These are phyloP conservation scores for Colletotrichum euphorbiae DNA, from an alignment of 2,329 filamentous ascomycete genomes.

Conservation along the genomic window DNA sequence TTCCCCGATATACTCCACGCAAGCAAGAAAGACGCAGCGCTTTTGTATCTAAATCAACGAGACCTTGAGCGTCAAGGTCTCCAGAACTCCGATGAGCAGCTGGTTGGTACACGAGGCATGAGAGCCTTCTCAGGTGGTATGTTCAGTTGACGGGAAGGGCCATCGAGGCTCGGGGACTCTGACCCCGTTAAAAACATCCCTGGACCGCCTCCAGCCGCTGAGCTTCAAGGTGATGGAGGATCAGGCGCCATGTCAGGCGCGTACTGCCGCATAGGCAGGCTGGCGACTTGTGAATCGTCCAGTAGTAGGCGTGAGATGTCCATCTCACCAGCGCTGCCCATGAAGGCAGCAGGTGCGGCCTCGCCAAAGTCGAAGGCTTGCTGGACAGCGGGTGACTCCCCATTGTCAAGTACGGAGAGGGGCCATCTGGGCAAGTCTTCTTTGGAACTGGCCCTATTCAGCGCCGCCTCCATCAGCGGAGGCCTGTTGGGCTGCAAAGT, in stretches of 20 bases:
- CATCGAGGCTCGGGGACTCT: too few species aligned
- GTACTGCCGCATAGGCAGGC: slow-evolving; percentile 43
- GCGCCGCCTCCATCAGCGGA: slow-evolving; percentile 53
- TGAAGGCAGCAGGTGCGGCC: slow-evolving; percentile 51
- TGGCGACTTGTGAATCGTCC: slow-evolving; percentile 59
- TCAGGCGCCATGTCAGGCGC: slow-evolving; percentile 43
- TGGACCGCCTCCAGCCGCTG: neutral
- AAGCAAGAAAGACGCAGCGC: slow-evolving; percentile 30
- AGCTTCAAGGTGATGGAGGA: slow-evolving; percentile 24
- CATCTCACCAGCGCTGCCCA: slow-evolving; percentile 66
- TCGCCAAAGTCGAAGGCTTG: slow-evolving; percentile 60
- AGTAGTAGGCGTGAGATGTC: slow-evolving; percentile 70
- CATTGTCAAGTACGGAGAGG: slow-evolving; percentile 49
- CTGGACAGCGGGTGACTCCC: slow-evolving; percentile 42
- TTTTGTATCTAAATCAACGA: slow-evolving; percentile 29
- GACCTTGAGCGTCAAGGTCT: neutral
- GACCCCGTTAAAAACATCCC: neutral
- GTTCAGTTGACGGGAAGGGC: slow-evolving; percentile 8
- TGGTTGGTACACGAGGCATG: neutral
- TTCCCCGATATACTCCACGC: slow-evolving; percentile 29
- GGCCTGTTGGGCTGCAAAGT: slow-evolving; percentile 55
- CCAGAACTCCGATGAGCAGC: neutral
- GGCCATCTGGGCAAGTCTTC: slow-evolving; percentile 62
- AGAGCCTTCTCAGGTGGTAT: neutral
- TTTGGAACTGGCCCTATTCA: slow-evolving; percentile 55